Evolutionary conservation across 768 basidiomycete genomes (phyloP), one percentile per base, ranked within the genome.

Genomic region (Pisolithus marmoratus): DNA sequence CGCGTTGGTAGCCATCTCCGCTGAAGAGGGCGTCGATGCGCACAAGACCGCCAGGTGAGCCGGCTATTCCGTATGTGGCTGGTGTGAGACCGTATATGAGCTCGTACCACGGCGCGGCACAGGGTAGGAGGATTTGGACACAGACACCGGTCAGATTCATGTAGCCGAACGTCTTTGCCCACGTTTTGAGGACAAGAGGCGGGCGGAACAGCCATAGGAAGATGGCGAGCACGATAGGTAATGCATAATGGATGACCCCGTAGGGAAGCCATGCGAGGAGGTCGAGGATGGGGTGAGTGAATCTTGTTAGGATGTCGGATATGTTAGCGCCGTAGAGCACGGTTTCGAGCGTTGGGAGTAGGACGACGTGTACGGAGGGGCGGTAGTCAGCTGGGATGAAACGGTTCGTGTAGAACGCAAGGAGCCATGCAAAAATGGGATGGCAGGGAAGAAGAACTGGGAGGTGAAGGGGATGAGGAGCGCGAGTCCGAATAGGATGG

Each of bases 291-390:
- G 94, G 90, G 63, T 95, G 91, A 9, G 95, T 98, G 70, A 84
- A 94, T 17, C 93, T 81, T 22, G 95, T 97, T 54, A 98, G 84
- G 66, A 97, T 86, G 70, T 98, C 94, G 34, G 92, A 95, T 52
- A 98, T 93, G 70, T 98, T 98, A 50, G 94, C 95, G 2, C 96
- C 96, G 66, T 96, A 98, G 4, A 98, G 77, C 26, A 96, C 92
- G 19, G 88, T 83, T 65, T 99, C 96, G 49, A 97, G 81, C 0
- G 95, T 95, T 0, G 96, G 95, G 5, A 99, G 84, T 9, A 98
- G 77, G 31, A 90, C 85, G 57, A 99, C 95, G 51, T 89, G 93
- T 24, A 97, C 90, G 23, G 77, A 70, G 0, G 96, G 96, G 2
- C 96, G 79, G 68, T 80, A 83, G 15, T 70, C 56, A 7, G 77